phyloP scores from a whole-genome alignment of 208 protist species.

The Crithidia acanthocephali region DNA sequence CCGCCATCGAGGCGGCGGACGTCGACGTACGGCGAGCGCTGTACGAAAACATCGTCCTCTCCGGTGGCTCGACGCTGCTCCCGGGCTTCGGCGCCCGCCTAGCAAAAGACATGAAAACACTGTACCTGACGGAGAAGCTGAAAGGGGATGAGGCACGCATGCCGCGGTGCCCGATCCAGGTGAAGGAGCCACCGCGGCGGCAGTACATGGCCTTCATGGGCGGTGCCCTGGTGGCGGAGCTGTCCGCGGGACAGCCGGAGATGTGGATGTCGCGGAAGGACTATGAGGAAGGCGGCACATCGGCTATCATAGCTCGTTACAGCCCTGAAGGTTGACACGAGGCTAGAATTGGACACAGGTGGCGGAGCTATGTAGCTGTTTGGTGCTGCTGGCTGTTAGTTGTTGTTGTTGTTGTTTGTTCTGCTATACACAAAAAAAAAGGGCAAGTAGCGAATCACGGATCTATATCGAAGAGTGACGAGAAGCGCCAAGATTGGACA shows the following conservation, averaged over 20 bases:
- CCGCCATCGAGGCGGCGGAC: constrained; percentile 91
- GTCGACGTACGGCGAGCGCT: constrained; percentile 80
- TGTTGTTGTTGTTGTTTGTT: background rate
- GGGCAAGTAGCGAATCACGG: too few species aligned
- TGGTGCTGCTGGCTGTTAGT: background rate
- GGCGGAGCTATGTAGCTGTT: too few species aligned
- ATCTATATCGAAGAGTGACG: too few species aligned
- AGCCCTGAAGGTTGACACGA: constrained; percentile 2
- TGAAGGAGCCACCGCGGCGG: constrained; percentile 96
- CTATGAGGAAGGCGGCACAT: constrained; percentile 21
- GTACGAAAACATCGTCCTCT: constrained; percentile 98
- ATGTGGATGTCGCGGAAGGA: constrained; percentile 53
- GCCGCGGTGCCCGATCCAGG: constrained; percentile 89
- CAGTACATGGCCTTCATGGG: constrained; percentile 98
- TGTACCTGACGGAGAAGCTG: constrained; percentile 92
- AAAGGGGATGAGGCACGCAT: constrained; percentile 76
- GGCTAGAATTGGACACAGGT: too few species aligned
- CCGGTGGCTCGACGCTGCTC: constrained; percentile 98
- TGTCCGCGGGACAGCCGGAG: constrained; percentile 89
- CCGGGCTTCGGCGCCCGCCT: constrained; percentile 96
- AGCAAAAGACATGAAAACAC: constrained; percentile 93
- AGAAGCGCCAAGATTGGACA: too few species aligned
- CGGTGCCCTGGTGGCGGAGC: constrained; percentile 95
- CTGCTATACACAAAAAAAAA: too few species aligned
- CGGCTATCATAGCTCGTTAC: constrained; percentile 17